Base-by-base conservation (phyloP, 2,329 filamentous ascomycete genomes). In the Aureobasidium sp. region DNA sequence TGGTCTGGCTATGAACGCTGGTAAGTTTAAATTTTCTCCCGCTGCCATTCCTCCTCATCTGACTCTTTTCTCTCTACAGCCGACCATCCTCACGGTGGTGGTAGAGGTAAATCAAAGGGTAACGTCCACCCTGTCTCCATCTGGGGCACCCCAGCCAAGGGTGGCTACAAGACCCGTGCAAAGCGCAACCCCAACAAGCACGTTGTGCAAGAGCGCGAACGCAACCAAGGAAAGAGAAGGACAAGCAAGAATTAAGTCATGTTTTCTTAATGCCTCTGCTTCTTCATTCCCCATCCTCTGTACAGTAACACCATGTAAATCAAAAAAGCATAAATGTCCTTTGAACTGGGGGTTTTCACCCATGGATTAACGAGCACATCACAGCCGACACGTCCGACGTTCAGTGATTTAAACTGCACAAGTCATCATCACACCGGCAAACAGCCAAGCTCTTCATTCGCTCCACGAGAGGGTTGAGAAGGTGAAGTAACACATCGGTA, bases 31-130 rank as follows among this genome's bases (percentile, higher is more conserved):
- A 2, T 29, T 11, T 62, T 29, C 54, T 19, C 8, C 27, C 31
- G 15, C 29, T 33, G 15, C 3, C 42, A n/a, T 49, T 29, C 19
- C 5, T 22, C 11, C 31, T 33, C 31, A 2, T 61, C 39, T 47
- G 27, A 54, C 37, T 58, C 69, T 17, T n/a, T 8, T 67, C 57
- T 42, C 48, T 33, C 56, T 64, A 48, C 70, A 85, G 89, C 86
- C 70, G 94, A 99, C 72, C 94, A 99, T 82, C 94, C 94, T 71
- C 94, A 99, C 76, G 94, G 94, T 84, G 94, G 94, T 89, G 94
- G 94, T 77, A 86, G 95, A 82, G 94, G 94, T 80, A 99, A 99
- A 80, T 97, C 91, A 62, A 99, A 99, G 90, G 91, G 94, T 85
- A 96, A 97, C 73, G 86, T 92, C 64, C 83, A 96, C 73, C 94